phyloP scores from a whole-genome alignment of 345 rosid genomes.

The Arabidopsis suecica region DNA sequence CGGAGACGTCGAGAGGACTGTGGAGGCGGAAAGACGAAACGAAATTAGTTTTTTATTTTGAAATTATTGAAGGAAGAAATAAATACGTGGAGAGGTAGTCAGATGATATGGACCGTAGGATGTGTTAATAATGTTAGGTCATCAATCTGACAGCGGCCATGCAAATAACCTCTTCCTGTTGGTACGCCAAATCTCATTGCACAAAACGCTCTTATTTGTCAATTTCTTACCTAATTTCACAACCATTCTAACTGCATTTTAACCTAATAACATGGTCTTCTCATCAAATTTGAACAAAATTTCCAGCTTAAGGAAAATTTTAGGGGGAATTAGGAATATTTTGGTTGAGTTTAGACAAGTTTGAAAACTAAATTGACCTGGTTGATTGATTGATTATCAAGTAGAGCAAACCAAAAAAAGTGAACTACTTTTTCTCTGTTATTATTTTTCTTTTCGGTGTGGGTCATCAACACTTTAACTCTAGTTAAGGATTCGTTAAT shows the following conservation, averaged over 20 bases:
- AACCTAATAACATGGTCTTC: background rate
- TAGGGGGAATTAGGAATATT: background rate
- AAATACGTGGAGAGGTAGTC: slow-evolving; percentile 34
- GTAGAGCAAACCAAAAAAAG: background rate
- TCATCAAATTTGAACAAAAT: background rate
- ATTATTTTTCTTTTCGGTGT: background rate
- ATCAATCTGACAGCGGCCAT: slow-evolving; percentile 37
- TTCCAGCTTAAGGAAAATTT: background rate
- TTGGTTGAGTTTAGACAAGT: slow-evolving; percentile 25
- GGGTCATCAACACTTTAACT: slow-evolving; percentile 18
- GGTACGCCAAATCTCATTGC: slow-evolving; percentile 40
- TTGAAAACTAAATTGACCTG: slow-evolving; percentile 19
- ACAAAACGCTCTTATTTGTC: slow-evolving; percentile 17
- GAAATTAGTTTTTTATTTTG: background rate
- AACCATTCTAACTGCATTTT: slow-evolving; percentile 29
- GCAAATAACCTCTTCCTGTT: slow-evolving; percentile 40
- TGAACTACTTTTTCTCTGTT: background rate
- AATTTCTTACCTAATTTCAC: slow-evolving; percentile 39
- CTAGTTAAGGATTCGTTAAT: background rate
- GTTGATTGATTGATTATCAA: background rate
- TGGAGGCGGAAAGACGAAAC: slow-evolving; percentile 32
- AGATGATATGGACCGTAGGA: slow-evolving; percentile 38
- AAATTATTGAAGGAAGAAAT: background rate
- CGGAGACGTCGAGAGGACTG: slow-evolving; percentile 49
- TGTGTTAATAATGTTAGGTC: slow-evolving; percentile 6